A percentile compares a stretch with the other conserved stretches of the same genome.
Evolutionary conservation across 306 rosid genomes (phyloP).

Genomic region (Citrullus colocynthis): DNA sequence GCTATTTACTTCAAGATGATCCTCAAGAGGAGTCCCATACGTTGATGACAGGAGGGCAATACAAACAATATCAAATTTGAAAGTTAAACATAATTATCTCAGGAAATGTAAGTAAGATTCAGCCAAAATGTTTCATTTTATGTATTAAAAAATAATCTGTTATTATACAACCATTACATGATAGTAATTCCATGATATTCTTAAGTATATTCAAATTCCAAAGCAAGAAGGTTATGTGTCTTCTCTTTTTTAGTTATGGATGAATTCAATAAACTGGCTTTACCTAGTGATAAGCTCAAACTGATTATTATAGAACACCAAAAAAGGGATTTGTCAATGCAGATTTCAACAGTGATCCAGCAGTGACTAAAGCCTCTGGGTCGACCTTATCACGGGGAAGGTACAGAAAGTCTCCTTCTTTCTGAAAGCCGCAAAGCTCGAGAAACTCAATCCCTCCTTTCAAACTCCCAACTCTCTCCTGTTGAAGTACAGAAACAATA

Average conservation of each 20-base stretch:
- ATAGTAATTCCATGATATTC: not conserved
- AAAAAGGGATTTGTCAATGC: conserved; percentile 82
- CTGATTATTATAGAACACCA: conserved; percentile 35
- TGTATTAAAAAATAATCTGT: not conserved
- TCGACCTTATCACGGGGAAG: conserved; percentile 50
- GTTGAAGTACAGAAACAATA: conserved; percentile 11
- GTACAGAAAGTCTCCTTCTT: conserved; percentile 43
- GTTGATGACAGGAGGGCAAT: no score
- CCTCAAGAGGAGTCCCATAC: no score
- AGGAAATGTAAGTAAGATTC: not conserved
- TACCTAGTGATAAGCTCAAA: not conserved
- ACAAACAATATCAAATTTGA: not conserved
- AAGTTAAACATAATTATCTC: not conserved
- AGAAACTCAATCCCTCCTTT: conserved; percentile 66
- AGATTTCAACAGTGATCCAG: conserved; percentile 47
- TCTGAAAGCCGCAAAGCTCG: conserved; percentile 75
- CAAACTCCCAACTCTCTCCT: conserved; percentile 81
- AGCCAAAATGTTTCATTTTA: not conserved
- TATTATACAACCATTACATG: not conserved
- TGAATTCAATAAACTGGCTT: not conserved
- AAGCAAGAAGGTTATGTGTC: not conserved
- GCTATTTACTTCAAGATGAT: no score
- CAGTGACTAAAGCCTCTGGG: conserved; percentile 30
- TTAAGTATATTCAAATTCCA: not conserved
- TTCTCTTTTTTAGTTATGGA: not conserved